These are phyloP conservation scores for Cenchrus fungigraminus DNA, from an alignment of 176 grass and related monocot species.

Conservation along the genomic window DNA sequence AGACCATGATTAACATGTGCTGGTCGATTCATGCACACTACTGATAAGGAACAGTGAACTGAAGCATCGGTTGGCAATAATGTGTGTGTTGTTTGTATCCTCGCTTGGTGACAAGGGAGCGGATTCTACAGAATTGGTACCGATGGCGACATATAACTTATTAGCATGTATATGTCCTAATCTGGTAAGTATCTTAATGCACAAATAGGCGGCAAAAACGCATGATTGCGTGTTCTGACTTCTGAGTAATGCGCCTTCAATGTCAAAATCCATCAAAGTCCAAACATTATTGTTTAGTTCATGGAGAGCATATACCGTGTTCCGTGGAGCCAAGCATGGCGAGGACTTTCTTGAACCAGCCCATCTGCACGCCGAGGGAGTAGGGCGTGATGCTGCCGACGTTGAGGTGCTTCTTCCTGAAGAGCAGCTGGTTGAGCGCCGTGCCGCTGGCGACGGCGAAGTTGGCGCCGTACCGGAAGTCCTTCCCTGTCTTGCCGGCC, in stretches of 20 bases:
- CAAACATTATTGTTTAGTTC: no score
- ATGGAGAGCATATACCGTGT: neutral
- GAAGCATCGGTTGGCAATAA: neutral
- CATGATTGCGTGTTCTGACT: neutral
- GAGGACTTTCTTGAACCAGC: conserved; percentile 70
- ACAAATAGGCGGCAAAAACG: neutral
- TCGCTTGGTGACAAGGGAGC: neutral
- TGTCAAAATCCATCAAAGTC: neutral
- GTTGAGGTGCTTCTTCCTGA: conserved; percentile 50
- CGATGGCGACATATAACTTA: neutral
- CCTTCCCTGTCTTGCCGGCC: conserved; percentile 37
- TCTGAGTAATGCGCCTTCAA: neutral
- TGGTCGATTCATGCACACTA: no score
- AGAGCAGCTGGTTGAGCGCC: conserved; percentile 61
- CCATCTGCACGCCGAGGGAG: conserved; percentile 68
- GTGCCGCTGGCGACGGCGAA: conserved; percentile 80
- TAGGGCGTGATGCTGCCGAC: conserved; percentile 50
- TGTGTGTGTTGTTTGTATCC: neutral
- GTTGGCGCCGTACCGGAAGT: conserved; percentile 71
- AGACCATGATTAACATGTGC: neutral
- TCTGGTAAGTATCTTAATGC: neutral
- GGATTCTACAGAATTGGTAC: neutral
- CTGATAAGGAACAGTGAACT: neutral
- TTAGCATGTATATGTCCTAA: neutral
- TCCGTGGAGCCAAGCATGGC: conserved; percentile 37